A percentile compares a stretch with the other conserved stretches of the same genome.
Conservation (phyloP, 805 yeast genomes). For the Lipomyces oligophaga region DNA sequence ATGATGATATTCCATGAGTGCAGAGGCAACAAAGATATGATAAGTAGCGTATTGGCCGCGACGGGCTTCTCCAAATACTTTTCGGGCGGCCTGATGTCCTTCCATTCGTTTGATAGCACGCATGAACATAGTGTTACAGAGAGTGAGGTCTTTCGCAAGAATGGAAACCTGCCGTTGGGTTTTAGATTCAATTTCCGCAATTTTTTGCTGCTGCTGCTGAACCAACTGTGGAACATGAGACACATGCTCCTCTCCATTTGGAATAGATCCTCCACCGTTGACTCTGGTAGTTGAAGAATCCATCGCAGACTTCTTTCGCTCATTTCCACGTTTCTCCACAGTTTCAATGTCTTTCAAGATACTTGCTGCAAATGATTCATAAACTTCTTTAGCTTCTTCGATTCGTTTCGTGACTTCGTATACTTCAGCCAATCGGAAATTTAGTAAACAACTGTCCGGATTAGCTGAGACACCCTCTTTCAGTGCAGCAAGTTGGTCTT, state of each 20-base stretch:
- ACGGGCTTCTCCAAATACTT: constrained; percentile 65
- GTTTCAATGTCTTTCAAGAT: constrained; percentile 42
- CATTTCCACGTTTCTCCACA: constrained; percentile 28
- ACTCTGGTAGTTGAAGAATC: not conserved
- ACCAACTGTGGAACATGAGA: not conserved
- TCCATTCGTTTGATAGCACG: constrained; percentile 60
- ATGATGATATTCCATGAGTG: constrained; percentile 68
- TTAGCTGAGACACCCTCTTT: constrained; percentile 57
- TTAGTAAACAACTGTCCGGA: constrained; percentile 64
- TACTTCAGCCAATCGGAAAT: constrained; percentile 63
- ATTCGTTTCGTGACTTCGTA: constrained; percentile 57
- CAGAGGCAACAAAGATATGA: constrained; percentile 77
- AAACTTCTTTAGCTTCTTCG: constrained; percentile 49
- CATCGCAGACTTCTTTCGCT: constrained; percentile 4
- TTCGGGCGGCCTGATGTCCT: constrained; percentile 70
- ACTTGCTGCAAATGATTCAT: constrained; percentile 49
- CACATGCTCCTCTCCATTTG: not conserved
- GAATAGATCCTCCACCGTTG: not conserved
- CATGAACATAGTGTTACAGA: constrained; percentile 67
- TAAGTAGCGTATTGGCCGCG: constrained; percentile 59
- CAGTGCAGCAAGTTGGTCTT: constrained; percentile 45
- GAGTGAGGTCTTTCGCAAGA: constrained; percentile 49
- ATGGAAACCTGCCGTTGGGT: constrained; percentile 30
- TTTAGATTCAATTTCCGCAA: constrained; percentile 26
- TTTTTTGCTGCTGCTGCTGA: constrained; percentile 1